phyloP scores from a whole-genome alignment of 345 rosid species.

The Theobroma cacao region DNA sequence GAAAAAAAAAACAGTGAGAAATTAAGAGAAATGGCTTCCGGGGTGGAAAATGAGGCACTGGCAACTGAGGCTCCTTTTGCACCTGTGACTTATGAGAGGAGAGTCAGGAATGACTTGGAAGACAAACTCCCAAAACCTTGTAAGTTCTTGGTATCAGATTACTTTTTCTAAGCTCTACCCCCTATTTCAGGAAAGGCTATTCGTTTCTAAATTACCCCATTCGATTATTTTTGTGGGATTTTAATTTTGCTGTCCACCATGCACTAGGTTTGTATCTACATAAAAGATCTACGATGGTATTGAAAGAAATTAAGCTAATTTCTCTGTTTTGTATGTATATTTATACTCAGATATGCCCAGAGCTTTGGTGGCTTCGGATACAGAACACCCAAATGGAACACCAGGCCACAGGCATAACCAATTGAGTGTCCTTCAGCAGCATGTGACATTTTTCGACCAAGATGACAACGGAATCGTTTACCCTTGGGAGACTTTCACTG shows the following conservation, averaged over 20 bases:
- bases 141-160: conserved; percentile 18
- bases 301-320: background rate
- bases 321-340: background rate
- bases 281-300: background rate
- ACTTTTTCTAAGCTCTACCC: background rate
- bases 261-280: no score
- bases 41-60: conserved; percentile 42
- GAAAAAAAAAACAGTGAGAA: background rate
- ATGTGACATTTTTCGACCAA: conserved; percentile 78
- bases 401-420: conserved; percentile 46
- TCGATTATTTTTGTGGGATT: background rate
- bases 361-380: conserved; percentile 71
- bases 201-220: background rate
- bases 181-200: background rate
- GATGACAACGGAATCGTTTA: conserved; percentile 82
- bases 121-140: conserved; percentile 71
- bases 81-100: conserved; percentile 66
- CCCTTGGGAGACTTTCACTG: conserved; percentile 94
- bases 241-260: background rate
- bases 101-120: conserved; percentile 60
- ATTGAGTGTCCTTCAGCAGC: conserved; percentile 81
- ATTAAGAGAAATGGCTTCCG: conserved; percentile 15
- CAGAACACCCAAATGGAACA: conserved; percentile 65
- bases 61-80: conserved; percentile 68
- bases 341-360: conserved; percentile 59